These are phyloP conservation scores for Juncus effusus DNA, from an alignment of 176 grass and related monocot species.

Conservation along the genomic window DNA sequence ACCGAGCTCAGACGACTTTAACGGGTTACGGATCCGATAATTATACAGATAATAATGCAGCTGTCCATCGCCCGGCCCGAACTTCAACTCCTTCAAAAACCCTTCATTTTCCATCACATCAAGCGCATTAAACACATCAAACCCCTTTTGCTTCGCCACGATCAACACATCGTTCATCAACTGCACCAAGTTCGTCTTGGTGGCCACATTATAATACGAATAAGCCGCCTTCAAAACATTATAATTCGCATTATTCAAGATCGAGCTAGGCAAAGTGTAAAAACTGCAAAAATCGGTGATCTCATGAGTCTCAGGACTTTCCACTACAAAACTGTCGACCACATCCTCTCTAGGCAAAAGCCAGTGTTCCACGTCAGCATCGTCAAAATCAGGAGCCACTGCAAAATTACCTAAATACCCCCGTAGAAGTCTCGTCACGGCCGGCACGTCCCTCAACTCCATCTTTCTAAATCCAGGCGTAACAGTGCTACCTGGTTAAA, in stretches of 20 bases:
- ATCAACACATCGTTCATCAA: slow-evolving; percentile 93
- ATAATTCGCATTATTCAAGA: slow-evolving; percentile 93
- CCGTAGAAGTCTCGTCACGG: slow-evolving; percentile 74
- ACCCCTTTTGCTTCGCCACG: slow-evolving; percentile 84
- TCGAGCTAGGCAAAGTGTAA: slow-evolving; percentile 77
- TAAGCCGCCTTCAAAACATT: slow-evolving; percentile 79
- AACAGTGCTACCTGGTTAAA: slow-evolving; percentile 36
- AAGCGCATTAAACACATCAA: slow-evolving; percentile 95
- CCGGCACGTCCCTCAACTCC: slow-evolving; percentile 82
- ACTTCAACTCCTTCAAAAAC: slow-evolving; percentile 93
- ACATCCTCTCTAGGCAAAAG: slow-evolving; percentile 76
- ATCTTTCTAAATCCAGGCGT: slow-evolving; percentile 88
- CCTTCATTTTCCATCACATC: slow-evolving; percentile 92
- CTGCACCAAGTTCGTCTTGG: slow-evolving; percentile 79
- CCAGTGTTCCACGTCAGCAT: slow-evolving; percentile 98
- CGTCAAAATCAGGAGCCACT: slow-evolving; percentile 87
- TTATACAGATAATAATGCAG: slow-evolving; percentile 99
- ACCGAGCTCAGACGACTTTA: slow-evolving; percentile 81
- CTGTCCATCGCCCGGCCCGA: slow-evolving; percentile 94
- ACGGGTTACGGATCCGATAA: slow-evolving; percentile 59
- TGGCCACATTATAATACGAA: slow-evolving; percentile 92
- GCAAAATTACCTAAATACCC: slow-evolving; percentile 60
- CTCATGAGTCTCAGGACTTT: slow-evolving; percentile 92
- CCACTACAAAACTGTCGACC: slow-evolving; percentile 89
- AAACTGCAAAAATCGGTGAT: slow-evolving; percentile 99